Evolutionary conservation across 1,139 yeast genomes (phyloP), one percentile per base, ranked within the genome.

Genomic region (Hyphopichia buzzinii): DNA sequence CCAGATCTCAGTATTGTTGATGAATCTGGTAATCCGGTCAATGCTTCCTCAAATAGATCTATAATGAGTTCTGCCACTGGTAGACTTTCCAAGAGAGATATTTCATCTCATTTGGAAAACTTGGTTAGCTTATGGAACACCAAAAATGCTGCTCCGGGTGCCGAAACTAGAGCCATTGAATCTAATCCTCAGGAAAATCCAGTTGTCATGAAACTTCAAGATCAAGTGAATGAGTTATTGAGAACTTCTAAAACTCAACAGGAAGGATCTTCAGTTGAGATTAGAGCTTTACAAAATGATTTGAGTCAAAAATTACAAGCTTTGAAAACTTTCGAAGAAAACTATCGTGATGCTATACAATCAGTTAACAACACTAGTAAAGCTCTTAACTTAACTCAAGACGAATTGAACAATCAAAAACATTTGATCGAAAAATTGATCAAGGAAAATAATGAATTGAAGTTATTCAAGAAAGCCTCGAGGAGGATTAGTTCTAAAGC

Each of bases 311-410:
- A 57, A 39, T 40, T 58, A 31, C 43, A 48, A 17, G 51, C 57
- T 42, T 69, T 55, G 71, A 82, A 55, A 40, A 51, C 52, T 8
- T 59, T 65, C 39, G 77, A 71, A 53, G 73, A 64, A 4, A 82
- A 84, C 50, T 85, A 84, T 59, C 77, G 77, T 40, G 81, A 81
- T 49, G 84, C 94, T 1, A 59, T 85, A 42, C 81, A 78, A 47
- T 79, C 88, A 26, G 84, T 86, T 21, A 79, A 77, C 49, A 85
- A 81, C 54, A 81, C 92, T 8, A 83, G 85, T 40, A 78, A 76
- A 46, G 96, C 96, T 0, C 71, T 88, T 39, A 78, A 77, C 42
- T 56, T 81, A 49, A 82, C 92, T 12, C 88, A 87, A 49, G 78
- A 75, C 32, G 96, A 89, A 55, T 64, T 84, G 41, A 68, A 67